Evolutionary conservation across 768 basidiomycete genomes (phyloP).

Genomic region (Termitomyces sp.): DNA sequence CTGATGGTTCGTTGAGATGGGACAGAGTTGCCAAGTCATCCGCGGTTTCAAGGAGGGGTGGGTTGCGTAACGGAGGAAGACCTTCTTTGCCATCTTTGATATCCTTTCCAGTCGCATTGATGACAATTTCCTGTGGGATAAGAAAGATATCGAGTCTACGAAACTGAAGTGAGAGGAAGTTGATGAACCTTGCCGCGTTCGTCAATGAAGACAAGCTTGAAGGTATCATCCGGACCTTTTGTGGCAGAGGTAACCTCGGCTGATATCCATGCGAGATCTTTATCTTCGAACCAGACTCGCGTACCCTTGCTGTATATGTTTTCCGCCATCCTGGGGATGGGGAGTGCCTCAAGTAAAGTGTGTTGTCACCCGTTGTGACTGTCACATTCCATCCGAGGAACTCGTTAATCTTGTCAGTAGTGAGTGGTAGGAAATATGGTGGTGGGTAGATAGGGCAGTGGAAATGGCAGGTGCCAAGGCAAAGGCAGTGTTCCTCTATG

Average conservation of each 20-base stretch:
- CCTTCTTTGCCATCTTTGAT: conserved; percentile 75
- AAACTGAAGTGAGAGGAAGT: conserved; percentile 11
- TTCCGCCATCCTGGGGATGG: conserved; percentile 60
- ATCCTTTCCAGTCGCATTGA: conserved; percentile 75
- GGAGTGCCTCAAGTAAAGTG: neutral
- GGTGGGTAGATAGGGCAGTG: too few species aligned
- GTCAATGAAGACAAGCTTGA: conserved; percentile 83
- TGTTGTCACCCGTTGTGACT: neutral
- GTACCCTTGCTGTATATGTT: conserved; percentile 90
- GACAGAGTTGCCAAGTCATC: conserved; percentile 98
- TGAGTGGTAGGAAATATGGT: too few species aligned
- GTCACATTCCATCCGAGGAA: neutral
- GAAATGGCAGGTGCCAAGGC: too few species aligned
- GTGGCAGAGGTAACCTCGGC: conserved; percentile 70
- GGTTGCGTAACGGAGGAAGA: conserved; percentile 92
- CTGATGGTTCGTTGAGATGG: conserved; percentile 96
- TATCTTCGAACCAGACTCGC: conserved; percentile 90
- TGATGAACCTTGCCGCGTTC: conserved; percentile 81
- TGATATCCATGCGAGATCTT: conserved; percentile 91
- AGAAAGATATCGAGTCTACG: conserved; percentile 5
- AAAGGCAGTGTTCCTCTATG: too few species aligned
- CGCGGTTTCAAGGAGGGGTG: conserved; percentile 91
- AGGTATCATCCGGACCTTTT: conserved; percentile 62
- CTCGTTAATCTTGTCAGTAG: too few species aligned
- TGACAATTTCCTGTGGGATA: conserved; percentile 57